Percentiles rank a stretch among this genome's conserved stretches.
Conservation (phyloP, 2,329 filamentous ascomycete species). For the Neopestalotiopsis clavispora region DNA sequence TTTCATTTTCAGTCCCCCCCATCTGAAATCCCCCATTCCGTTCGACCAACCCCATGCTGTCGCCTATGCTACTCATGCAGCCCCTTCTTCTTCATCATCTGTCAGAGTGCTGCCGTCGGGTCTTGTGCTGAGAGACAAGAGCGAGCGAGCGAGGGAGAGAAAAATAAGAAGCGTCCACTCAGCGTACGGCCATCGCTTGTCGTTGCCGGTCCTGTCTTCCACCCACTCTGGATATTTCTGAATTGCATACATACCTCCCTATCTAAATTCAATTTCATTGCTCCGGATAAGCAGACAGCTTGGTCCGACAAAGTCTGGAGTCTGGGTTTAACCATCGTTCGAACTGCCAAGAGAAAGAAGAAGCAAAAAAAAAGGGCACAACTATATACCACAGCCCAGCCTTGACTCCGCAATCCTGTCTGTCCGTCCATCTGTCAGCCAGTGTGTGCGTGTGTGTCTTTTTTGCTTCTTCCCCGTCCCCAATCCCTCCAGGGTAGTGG, state of each 20-base stretch:
- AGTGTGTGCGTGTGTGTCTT: too few species aligned
- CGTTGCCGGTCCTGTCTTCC: not conserved
- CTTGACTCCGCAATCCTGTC: too few species aligned
- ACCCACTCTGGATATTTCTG: slow-evolving; percentile 2
- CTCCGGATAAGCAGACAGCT: too few species aligned
- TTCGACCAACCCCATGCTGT: not conserved
- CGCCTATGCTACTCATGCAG: not conserved
- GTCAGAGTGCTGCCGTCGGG: not conserved
- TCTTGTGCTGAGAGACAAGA: not conserved
- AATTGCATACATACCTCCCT: not conserved
- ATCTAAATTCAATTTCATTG: too few species aligned
- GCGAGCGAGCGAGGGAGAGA: not conserved
- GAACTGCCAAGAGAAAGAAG: too few species aligned
- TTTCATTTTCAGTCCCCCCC: not conserved
- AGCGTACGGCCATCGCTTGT: not conserved
- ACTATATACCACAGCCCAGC: not conserved
- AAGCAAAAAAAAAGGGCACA: not conserved
- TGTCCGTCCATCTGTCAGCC: not conserved
- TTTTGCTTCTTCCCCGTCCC: not conserved
- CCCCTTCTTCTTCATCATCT: not conserved
- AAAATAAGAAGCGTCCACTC: not conserved
- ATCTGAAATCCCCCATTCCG: not conserved
- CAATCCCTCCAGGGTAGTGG: not conserved
- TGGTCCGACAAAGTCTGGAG: too few species aligned
- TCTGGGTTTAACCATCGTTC: too few species aligned